Conservation (phyloP, 2,329 filamentous ascomycete species). For the Xylariaceae sp. region DNA sequence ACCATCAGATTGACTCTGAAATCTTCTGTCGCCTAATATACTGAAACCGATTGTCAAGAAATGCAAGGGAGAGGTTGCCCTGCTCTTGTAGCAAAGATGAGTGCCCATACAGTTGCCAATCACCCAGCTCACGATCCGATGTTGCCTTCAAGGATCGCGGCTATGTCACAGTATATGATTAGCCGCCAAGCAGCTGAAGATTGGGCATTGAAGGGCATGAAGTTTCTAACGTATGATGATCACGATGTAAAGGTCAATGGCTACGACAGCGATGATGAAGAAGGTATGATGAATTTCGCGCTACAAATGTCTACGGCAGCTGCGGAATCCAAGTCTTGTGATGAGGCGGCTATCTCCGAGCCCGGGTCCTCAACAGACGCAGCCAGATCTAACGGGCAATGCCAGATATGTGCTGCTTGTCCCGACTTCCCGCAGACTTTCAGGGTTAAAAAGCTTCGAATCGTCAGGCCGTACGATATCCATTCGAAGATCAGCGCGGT, state of each 20-base stretch:
- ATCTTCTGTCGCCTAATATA: too few relatives aligned
- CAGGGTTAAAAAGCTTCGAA: conserved; percentile 3
- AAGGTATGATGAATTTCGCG: conserved; percentile 6
- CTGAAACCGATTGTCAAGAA: too few relatives aligned
- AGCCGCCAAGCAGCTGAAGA: not conserved
- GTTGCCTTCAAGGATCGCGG: conserved; percentile 1
- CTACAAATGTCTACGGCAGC: conserved; percentile 1
- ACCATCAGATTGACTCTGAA: too few relatives aligned
- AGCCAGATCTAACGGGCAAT: not conserved
- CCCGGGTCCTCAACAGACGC: not conserved
- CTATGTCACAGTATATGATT: not conserved
- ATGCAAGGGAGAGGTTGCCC: too few relatives aligned
- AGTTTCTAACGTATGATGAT: conserved; percentile 5
- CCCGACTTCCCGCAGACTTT: conserved; percentile 3
- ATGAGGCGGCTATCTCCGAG: too few relatives aligned
- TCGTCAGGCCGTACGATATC: conserved; percentile 3
- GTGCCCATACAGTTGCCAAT: too few relatives aligned
- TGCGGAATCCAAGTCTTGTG: not conserved
- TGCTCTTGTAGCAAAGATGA: too few relatives aligned
- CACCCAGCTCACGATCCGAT: too few relatives aligned
- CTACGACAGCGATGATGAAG: conserved; percentile 8
- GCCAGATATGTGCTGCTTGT: conserved; percentile 1
- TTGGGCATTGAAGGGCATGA: conserved; percentile 6
- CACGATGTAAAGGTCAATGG: conserved; percentile 3
- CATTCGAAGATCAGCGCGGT: not conserved